Evolutionary conservation across 2,329 filamentous ascomycete genomes (phyloP).

Genomic region (Ceratocystis colombiana): DNA sequence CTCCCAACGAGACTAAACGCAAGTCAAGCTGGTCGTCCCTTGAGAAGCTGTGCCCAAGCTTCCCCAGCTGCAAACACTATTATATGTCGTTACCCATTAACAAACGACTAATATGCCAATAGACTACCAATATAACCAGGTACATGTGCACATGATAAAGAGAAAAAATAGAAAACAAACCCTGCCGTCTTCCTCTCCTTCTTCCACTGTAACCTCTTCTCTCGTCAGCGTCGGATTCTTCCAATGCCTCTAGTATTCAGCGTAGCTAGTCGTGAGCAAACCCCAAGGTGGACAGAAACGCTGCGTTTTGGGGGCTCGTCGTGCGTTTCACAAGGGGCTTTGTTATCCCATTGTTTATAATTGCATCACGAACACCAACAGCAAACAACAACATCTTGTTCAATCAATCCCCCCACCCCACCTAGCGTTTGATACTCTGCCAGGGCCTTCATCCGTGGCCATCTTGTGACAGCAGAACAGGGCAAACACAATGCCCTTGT

Average conservation of each 20-base stretch:
- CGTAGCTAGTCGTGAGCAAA: not conserved
- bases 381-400: not conserved
- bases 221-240: not conserved
- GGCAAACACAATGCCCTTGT: constrained; percentile 5
- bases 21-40: no score
- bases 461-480: not conserved
- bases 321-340: not conserved
- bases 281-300: not conserved
- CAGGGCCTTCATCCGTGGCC: not conserved
- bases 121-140: not conserved
- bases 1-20: no score
- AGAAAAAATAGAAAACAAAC: no score
- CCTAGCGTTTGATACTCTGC: not conserved
- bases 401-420: not conserved
- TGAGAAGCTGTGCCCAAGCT: no score
- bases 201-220: not conserved
- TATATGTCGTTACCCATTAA: no score
- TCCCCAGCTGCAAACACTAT: no score
- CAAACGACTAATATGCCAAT: not conserved
- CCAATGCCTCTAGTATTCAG: not conserved
- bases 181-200: no score
- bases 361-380: not conserved
- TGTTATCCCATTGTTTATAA: not conserved
- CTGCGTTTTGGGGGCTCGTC: not conserved
- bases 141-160: no score